These are phyloP conservation scores for Starmerella geochares DNA, from an alignment of 805 yeast species.

Conservation along the genomic window DNA sequence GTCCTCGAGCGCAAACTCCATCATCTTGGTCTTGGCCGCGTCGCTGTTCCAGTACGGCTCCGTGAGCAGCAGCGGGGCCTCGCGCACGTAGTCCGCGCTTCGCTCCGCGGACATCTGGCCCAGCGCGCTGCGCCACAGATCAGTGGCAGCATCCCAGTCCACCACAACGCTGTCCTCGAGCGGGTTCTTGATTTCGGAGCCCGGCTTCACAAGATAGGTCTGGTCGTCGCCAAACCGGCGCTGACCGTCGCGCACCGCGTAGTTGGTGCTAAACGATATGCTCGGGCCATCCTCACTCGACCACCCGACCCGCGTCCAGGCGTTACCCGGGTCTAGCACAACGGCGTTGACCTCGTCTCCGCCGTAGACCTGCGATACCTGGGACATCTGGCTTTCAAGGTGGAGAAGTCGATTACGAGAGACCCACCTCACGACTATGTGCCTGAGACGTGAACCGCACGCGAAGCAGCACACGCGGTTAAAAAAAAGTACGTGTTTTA, in stretches of 20 bases:
- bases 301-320: constrained; percentile 71
- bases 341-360: constrained; percentile 80
- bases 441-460: too few species aligned
- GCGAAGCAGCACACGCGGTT: too few species aligned
- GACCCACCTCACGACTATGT: too few species aligned
- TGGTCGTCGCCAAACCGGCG: constrained; percentile 24
- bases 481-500: too few species aligned
- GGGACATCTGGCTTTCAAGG: constrained; percentile 17
- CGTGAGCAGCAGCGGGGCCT: constrained; percentile 70
- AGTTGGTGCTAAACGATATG: constrained; percentile 34
- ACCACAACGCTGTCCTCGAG: constrained; percentile 24
- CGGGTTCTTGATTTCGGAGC: constrained; percentile 20
- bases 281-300: constrained; percentile 89
- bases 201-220: constrained; percentile 14
- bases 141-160: constrained; percentile 82
- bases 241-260: constrained; percentile 16
- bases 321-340: constrained; percentile 85
- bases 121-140: constrained; percentile 59
- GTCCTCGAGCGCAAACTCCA: constrained; percentile 62
- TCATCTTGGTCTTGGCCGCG: constrained; percentile 53
- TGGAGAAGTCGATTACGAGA: constrained; percentile 6
- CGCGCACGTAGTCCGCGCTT: constrained; percentile 33
- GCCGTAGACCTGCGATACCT: constrained; percentile 26
- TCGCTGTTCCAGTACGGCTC: constrained; percentile 80
- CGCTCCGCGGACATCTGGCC: constrained; percentile 35